Evolutionary conservation across 1,139 yeast genomes (phyloP).

Genomic region (Yamadazyma dushanensis): DNA sequence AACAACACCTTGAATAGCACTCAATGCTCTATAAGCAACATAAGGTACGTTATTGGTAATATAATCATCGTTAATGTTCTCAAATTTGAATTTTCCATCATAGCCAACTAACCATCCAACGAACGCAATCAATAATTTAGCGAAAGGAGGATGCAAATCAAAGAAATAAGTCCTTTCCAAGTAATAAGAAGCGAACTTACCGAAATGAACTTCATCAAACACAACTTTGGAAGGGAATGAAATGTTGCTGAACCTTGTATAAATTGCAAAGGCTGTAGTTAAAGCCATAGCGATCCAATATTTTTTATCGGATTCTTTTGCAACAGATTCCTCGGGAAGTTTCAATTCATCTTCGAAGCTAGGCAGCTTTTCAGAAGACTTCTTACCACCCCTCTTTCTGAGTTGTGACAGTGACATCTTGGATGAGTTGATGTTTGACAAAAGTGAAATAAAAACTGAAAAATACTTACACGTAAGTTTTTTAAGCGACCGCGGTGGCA

Average conservation of each 20-base stretch:
- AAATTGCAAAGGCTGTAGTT: slow-evolving; percentile 66
- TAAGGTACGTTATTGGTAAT: slow-evolving; percentile 79
- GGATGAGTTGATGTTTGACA: background rate
- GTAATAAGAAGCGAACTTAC: slow-evolving; percentile 90
- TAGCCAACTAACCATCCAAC: slow-evolving; percentile 90
- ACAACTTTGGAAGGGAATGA: slow-evolving; percentile 84
- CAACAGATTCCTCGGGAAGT: slow-evolving; percentile 7
- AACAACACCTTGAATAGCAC: slow-evolving; percentile 79
- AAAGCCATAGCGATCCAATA: slow-evolving; percentile 44
- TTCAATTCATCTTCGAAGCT: slow-evolving; percentile 8
- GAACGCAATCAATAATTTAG: slow-evolving; percentile 85
- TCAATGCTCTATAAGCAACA: slow-evolving; percentile 77
- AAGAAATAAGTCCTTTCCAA: slow-evolving; percentile 83
- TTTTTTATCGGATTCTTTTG: slow-evolving; percentile 29
- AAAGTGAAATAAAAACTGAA: slow-evolving; percentile 1
- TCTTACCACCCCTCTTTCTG: slow-evolving; percentile 11
- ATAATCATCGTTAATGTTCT: slow-evolving; percentile 85
- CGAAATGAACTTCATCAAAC: slow-evolving; percentile 97
- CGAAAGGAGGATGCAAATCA: slow-evolving; percentile 98
- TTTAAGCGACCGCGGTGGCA: slow-evolving; percentile 3
- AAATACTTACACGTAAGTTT: slow-evolving; percentile 7
- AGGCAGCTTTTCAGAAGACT: slow-evolving; percentile 6
- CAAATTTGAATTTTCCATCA: slow-evolving; percentile 88
- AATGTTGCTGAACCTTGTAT: slow-evolving; percentile 69
- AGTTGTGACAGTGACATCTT: slow-evolving; percentile 21